phyloP scores from a whole-genome alignment of 2,329 filamentous ascomycete species.

The Fusarium sp. region DNA sequence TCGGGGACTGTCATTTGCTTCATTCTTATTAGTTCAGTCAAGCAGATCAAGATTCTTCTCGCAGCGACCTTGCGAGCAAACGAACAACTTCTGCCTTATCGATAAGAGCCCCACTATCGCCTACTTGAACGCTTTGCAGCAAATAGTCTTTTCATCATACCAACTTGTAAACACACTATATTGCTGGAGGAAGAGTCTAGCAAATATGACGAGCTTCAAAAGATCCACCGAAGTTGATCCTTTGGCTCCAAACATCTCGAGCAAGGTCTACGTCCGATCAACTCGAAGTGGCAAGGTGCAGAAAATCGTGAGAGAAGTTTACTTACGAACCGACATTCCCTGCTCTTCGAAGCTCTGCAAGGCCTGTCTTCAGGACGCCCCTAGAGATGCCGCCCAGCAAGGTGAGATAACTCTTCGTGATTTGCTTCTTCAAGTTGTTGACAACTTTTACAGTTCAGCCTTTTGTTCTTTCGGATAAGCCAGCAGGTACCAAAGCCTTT shows the following conservation, averaged over 20 bases:
- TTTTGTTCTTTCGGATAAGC: slow-evolving; percentile 90
- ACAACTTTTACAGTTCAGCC: slow-evolving; percentile 70
- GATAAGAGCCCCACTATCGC: slow-evolving; percentile 50
- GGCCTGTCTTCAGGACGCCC: slow-evolving; percentile 79
- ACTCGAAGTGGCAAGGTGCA: slow-evolving; percentile 97
- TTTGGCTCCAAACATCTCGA: slow-evolving; percentile 81
- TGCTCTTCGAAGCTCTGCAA: slow-evolving; percentile 93
- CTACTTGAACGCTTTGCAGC: slow-evolving; percentile 43
- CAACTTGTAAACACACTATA: slow-evolving; percentile 18
- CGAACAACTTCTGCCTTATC: slow-evolving; percentile 40
- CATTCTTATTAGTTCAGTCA: neutral
- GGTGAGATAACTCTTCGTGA: slow-evolving; percentile 62
- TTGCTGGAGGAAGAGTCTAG: slow-evolving; percentile 6
- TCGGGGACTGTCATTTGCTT: neutral
- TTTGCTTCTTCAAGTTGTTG: slow-evolving; percentile 1
- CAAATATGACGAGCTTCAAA: slow-evolving; percentile 75
- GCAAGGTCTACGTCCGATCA: slow-evolving; percentile 95
- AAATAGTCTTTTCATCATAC: slow-evolving; percentile 40
- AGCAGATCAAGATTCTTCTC: neutral
- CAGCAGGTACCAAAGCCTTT: slow-evolving; percentile 84
- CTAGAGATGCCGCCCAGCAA: slow-evolving; percentile 82
- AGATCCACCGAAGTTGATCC: slow-evolving; percentile 66
- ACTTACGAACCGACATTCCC: slow-evolving; percentile 95
- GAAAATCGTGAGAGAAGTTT: slow-evolving; percentile 97
- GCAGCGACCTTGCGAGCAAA: neutral